Conservation (phyloP, 2,329 filamentous ascomycete species). For the Escovopsis sp. region DNA sequence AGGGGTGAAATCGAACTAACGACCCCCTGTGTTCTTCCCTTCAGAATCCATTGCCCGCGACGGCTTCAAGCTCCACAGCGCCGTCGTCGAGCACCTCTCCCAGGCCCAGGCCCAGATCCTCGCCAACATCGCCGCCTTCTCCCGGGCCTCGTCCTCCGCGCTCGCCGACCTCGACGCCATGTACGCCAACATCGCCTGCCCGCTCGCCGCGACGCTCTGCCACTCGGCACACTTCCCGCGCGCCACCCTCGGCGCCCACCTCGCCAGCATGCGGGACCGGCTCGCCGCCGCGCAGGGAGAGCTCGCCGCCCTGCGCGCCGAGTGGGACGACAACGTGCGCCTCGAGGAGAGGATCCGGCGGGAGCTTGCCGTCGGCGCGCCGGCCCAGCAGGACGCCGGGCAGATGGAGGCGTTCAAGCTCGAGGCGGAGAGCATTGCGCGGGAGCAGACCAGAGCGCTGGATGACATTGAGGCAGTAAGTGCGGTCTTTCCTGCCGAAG, state of each 20-base stretch:
- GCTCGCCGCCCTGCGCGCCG: slow-evolving; percentile 8
- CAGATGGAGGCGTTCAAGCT: slow-evolving; percentile 7
- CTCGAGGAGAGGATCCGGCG: not conserved
- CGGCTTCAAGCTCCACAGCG: slow-evolving; percentile 10
- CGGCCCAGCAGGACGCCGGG: not conserved
- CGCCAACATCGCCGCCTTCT: slow-evolving; percentile 10
- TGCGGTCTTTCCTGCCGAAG: not conserved
- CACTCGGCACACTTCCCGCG: slow-evolving; percentile 10
- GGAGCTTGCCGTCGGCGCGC: not conserved
- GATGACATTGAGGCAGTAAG: slow-evolving; percentile 16
- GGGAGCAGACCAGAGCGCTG: slow-evolving; percentile 9
- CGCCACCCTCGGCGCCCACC: slow-evolving; percentile 14
- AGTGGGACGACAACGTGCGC: slow-evolving; percentile 6
- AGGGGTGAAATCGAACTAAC: too few species aligned
- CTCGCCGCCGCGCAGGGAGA: slow-evolving; percentile 12
- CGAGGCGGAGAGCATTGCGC: slow-evolving; percentile 12
- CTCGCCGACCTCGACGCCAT: slow-evolving; percentile 10
- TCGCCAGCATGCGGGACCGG: slow-evolving; percentile 10
- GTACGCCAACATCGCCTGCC: slow-evolving; percentile 18
- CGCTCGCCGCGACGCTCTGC: slow-evolving; percentile 19
- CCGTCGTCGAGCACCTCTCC: slow-evolving; percentile 9
- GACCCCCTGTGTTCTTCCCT: not conserved
- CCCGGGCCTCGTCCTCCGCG: slow-evolving; percentile 6
- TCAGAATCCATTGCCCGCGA: slow-evolving; percentile 12
- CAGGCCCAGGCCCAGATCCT: slow-evolving; percentile 11